phyloP scores from a whole-genome alignment of 768 basidiomycete species.

The Mycena polygramma region DNA sequence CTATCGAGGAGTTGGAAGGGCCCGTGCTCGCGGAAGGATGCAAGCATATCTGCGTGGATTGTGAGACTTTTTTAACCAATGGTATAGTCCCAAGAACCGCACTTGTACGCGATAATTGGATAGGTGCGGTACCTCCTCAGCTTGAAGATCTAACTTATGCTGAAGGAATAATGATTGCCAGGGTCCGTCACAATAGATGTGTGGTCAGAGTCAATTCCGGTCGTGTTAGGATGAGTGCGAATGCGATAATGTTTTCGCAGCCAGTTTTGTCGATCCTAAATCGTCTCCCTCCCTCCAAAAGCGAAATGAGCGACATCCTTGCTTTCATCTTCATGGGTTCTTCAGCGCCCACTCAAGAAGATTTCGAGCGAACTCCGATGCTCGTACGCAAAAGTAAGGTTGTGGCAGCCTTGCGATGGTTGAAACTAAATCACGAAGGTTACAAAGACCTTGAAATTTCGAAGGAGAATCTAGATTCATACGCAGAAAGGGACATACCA shows the following conservation, averaged over 20 bases:
- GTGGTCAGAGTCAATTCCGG: neutral
- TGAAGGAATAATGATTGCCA: neutral
- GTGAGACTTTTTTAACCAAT: constrained; percentile 9
- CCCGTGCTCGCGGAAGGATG: neutral
- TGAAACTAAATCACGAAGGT: constrained; percentile 30
- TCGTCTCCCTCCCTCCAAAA: neutral
- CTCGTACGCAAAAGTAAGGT: constrained; percentile 34
- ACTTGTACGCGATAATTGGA: constrained; percentile 13
- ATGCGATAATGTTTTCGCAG: constrained; percentile 46
- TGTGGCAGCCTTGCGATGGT: constrained; percentile 24
- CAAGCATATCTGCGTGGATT: neutral
- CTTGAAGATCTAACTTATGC: constrained; percentile 10
- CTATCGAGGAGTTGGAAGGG: constrained; percentile 5
- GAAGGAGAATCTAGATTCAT: constrained; percentile 18
- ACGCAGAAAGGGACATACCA: constrained; percentile 19
- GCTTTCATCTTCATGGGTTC: constrained; percentile 20
- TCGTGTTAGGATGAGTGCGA: constrained; percentile 25
- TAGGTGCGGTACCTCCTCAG: constrained; percentile 15
- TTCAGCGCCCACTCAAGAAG: neutral
- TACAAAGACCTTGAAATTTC: constrained; percentile 32
- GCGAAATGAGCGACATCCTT: constrained; percentile 39
- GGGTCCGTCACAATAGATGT: neutral
- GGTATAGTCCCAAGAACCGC: neutral
- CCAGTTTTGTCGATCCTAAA: constrained; percentile 40
- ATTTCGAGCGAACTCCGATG: constrained; percentile 18